phyloP scores from a whole-genome alignment of 2,329 filamentous ascomycete genomes.

The Coniochaeta pulveracea region DNA sequence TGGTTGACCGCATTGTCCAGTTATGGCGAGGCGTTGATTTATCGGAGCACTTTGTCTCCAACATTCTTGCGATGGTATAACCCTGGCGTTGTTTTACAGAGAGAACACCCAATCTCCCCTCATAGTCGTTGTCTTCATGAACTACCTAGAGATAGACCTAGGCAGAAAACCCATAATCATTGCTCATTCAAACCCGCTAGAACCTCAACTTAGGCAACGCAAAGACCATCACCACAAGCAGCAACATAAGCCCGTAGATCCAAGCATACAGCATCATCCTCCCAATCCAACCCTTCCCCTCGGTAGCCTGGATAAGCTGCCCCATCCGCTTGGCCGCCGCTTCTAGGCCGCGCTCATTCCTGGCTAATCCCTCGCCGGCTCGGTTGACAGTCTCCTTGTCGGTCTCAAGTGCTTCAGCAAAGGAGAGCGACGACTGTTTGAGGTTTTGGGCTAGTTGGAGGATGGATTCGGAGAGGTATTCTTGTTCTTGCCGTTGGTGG shows the following conservation, averaged over 20 bases:
- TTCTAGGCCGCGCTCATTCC: conserved; percentile 65
- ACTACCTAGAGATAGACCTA: too few species aligned
- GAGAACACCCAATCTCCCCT: too few species aligned
- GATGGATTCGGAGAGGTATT: conserved; percentile 71
- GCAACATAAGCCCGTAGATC: conserved; percentile 74
- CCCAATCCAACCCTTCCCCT: conserved; percentile 81
- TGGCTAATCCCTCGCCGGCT: conserved; percentile 65
- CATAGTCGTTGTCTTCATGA: too few species aligned
- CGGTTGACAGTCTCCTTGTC: conserved; percentile 61
- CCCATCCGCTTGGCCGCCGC: conserved; percentile 69
- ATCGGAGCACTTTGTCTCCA: too few species aligned
- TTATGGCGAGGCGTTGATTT: too few species aligned
- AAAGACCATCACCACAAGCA: conserved; percentile 70
- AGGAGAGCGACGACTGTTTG: conserved; percentile 62
- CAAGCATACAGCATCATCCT: conserved; percentile 73
- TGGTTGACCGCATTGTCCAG: too few species aligned
- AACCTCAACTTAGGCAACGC: conserved; percentile 81
- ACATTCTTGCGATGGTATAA: too few species aligned
- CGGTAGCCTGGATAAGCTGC: conserved; percentile 64
- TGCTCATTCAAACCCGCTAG: conserved; percentile 23
- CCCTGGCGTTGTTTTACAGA: too few species aligned
- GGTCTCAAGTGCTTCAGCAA: conserved; percentile 58
- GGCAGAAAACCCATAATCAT: too few species aligned
- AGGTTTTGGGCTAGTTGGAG: conserved; percentile 67
- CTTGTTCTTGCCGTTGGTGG: conserved; percentile 71